Evolutionary conservation across 805 yeast species (phyloP).

Genomic region (Suhomyces vadensis): DNA sequence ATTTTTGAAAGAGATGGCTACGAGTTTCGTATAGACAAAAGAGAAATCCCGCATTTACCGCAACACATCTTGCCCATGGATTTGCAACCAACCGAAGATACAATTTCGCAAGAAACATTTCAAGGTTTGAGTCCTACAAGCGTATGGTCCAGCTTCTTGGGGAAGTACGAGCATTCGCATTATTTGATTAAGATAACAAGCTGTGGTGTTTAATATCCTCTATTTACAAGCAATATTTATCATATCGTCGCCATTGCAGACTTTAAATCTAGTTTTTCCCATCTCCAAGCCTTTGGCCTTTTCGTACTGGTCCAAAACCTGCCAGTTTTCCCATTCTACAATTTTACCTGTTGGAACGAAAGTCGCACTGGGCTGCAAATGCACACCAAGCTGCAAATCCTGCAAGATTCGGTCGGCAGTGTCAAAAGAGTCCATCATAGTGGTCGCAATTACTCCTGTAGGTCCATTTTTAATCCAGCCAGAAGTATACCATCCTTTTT

Average conservation of each 20-base stretch:
- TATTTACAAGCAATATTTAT: constrained; percentile 28
- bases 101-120: neutral
- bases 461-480: constrained; percentile 94
- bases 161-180: constrained; percentile 32
- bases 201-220: constrained; percentile 17
- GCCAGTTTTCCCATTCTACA: constrained; percentile 71
- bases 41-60: constrained; percentile 37
- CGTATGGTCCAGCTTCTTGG: constrained; percentile 23
- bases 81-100: neutral
- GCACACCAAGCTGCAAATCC: constrained; percentile 47
- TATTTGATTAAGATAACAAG: constrained; percentile 34
- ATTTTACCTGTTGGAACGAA: constrained; percentile 13
- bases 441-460: constrained; percentile 85
- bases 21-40: constrained; percentile 47
- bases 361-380: constrained; percentile 17
- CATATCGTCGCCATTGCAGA: constrained; percentile 52
- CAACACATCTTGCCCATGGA: constrained; percentile 5
- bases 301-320: constrained; percentile 55
- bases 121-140: neutral
- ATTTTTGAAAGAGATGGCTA: constrained; percentile 50
- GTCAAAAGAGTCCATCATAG: constrained; percentile 80
- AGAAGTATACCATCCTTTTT: constrained; percentile 64
- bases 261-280: constrained; percentile 62
- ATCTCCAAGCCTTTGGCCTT: constrained; percentile 42
- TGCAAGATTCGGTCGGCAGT: constrained; percentile 65